Evolutionary conservation across 139 green algal species (phyloP).

Genomic region (Ostreobium quekettii): DNA sequence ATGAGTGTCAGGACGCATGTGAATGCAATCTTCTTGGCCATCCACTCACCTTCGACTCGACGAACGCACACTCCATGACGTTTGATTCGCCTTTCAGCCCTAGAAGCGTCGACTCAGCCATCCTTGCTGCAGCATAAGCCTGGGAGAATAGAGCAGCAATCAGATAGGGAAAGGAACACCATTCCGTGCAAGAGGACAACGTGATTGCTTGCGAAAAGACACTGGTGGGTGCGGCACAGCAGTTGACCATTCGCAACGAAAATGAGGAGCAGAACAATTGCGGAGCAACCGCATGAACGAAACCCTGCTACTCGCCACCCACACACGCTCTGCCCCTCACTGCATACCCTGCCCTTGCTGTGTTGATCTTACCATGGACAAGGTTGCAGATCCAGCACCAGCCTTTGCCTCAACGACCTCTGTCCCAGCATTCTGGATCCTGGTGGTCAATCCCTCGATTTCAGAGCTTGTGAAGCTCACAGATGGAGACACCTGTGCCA

Average conservation of each 20-base stretch:
- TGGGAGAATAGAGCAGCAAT: no score
- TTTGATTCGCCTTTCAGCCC: constrained; percentile 60
- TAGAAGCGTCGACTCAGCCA: constrained; percentile 68
- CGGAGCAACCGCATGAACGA: no score
- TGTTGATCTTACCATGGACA: constrained; percentile 77
- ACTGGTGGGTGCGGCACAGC: no score
- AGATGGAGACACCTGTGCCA: constrained; percentile 67
- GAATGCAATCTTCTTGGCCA: no score
- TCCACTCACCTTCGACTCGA: constrained; percentile 41
- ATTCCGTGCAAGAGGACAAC: no score
- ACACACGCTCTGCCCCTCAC: background rate
- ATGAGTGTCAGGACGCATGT: background rate
- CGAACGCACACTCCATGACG: constrained; percentile 62
- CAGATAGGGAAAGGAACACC: no score
- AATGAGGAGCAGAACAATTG: no score
- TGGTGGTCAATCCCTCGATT: constrained; percentile 62
- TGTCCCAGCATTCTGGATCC: constrained; percentile 82
- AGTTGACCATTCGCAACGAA: no score
- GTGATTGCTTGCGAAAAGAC: no score
- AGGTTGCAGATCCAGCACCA: constrained; percentile 66
- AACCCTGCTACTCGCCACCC: background rate
- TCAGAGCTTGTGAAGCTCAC: constrained; percentile 78
- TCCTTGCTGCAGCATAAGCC: constrained; percentile 75
- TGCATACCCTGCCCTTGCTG: no score
- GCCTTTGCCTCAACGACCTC: constrained; percentile 87